These are phyloP conservation scores for Alopecurus myosuroides DNA, from an alignment of 176 grass and related monocot genomes.

Conservation along the genomic window DNA sequence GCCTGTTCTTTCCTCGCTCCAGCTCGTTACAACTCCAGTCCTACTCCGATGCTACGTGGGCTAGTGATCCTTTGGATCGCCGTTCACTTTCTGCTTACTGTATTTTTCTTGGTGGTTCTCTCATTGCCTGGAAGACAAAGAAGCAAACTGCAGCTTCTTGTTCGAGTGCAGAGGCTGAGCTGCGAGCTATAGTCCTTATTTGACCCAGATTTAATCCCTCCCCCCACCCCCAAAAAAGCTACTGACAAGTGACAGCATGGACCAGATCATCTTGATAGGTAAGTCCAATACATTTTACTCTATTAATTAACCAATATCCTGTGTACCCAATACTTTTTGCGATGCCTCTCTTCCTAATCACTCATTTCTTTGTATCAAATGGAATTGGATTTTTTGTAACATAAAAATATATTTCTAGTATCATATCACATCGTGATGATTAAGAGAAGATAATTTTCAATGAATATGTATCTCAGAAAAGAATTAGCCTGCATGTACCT, in stretches of 20 bases:
- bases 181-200: not conserved
- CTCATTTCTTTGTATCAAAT: not conserved
- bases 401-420: not conserved
- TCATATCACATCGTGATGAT: not conserved
- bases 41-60: too few relatives aligned
- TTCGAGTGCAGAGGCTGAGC: too few relatives aligned
- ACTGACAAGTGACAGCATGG: not conserved
- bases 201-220: too few relatives aligned
- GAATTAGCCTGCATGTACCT: not conserved
- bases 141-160: too few relatives aligned
- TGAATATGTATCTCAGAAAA: not conserved
- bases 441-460: not conserved
- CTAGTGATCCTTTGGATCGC: too few relatives aligned
- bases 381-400: not conserved
- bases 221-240: too few relatives aligned
- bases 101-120: too few relatives aligned
- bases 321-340: not conserved
- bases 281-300: not conserved
- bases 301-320: not conserved
- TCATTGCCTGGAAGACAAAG: too few relatives aligned
- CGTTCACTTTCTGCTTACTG: too few relatives aligned
- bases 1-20: too few relatives aligned
- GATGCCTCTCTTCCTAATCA: not conserved
- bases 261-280: not conserved
- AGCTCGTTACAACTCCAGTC: too few relatives aligned